A percentile compares a stretch with the other conserved stretches of the same genome.
These are phyloP conservation scores for Diaporthe batatas DNA, from an alignment of 2,329 filamentous ascomycete species.

Conservation along the genomic window DNA sequence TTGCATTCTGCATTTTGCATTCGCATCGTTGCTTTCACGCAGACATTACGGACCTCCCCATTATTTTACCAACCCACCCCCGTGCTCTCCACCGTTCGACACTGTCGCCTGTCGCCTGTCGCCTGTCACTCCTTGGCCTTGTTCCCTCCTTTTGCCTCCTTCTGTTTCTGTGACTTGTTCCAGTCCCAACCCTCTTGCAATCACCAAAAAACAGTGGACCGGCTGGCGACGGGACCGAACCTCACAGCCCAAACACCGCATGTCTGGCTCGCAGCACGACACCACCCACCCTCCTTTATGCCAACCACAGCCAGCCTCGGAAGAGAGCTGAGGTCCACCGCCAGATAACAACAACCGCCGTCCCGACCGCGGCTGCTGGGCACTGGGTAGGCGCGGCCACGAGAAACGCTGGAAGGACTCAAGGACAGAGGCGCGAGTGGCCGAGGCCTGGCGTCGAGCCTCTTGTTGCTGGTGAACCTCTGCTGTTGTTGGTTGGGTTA, in stretches of 20 bases:
- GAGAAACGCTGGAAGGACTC: constrained; percentile 32
- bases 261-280: constrained; percentile 41
- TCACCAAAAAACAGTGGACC: constrained; percentile 39
- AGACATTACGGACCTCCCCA: constrained; percentile 16
- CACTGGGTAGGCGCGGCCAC: constrained; percentile 43
- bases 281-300: constrained; percentile 35
- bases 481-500: constrained; percentile 33
- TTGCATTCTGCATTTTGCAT: background rate
- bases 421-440: constrained; percentile 22
- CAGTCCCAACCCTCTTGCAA: background rate
- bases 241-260: constrained; percentile 38
- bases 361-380: constrained; percentile 39
- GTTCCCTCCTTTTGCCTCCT: constrained; percentile 26
- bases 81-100: constrained; percentile 16
- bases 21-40: constrained; percentile 24
- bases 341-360: background rate
- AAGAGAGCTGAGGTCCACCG: constrained; percentile 20
- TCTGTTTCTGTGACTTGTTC: background rate
- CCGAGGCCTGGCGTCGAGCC: constrained; percentile 18
- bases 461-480: constrained; percentile 41
- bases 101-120: constrained; percentile 34
- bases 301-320: constrained; percentile 22
- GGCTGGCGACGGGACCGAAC: constrained; percentile 43
- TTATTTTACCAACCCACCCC: constrained; percentile 6
- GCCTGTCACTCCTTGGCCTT: constrained; percentile 34